Evolutionary conservation across 768 basidiomycete genomes (phyloP).

Genomic region (Rhizopogon vinicolor): DNA sequence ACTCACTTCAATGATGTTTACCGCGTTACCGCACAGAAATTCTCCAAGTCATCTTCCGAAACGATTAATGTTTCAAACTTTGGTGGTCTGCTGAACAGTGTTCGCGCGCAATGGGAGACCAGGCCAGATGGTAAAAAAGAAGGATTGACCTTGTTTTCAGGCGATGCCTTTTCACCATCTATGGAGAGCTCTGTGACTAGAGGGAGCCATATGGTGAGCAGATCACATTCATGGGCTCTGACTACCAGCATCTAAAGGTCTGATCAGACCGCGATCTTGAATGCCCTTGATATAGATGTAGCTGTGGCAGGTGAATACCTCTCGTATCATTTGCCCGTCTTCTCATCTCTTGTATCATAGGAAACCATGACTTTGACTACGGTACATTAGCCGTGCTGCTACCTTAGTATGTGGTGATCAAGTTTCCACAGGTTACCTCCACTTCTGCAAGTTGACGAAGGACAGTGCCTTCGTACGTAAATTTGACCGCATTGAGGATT

Average conservation of each 20-base stretch:
- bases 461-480: slow-evolving; percentile 70
- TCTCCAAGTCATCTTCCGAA: slow-evolving; percentile 42
- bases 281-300: slow-evolving; percentile 67
- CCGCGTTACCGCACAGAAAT: slow-evolving; percentile 72
- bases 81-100: slow-evolving; percentile 59
- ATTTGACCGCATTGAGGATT: background rate
- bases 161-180: slow-evolving; percentile 85
- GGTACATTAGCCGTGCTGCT: slow-evolving; percentile 36
- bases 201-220: slow-evolving; percentile 82
- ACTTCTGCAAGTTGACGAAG: slow-evolving; percentile 60
- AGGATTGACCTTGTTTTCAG: slow-evolving; percentile 82
- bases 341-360: slow-evolving; percentile 28
- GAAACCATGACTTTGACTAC: slow-evolving; percentile 93
- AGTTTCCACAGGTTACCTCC: slow-evolving; percentile 50
- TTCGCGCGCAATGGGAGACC: slow-evolving; percentile 54
- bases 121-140: slow-evolving; percentile 49
- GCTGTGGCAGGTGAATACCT: slow-evolving; percentile 65
- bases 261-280: background rate
- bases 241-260: background rate
- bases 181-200: slow-evolving; percentile 84
- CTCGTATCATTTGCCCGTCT: background rate
- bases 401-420: background rate
- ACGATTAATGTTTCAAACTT: slow-evolving; percentile 90
- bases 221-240: background rate
- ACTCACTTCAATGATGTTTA: slow-evolving; percentile 81